Base-by-base conservation (phyloP, 2,329 filamentous ascomycete genomes). In the Cordyceps farinosa region DNA sequence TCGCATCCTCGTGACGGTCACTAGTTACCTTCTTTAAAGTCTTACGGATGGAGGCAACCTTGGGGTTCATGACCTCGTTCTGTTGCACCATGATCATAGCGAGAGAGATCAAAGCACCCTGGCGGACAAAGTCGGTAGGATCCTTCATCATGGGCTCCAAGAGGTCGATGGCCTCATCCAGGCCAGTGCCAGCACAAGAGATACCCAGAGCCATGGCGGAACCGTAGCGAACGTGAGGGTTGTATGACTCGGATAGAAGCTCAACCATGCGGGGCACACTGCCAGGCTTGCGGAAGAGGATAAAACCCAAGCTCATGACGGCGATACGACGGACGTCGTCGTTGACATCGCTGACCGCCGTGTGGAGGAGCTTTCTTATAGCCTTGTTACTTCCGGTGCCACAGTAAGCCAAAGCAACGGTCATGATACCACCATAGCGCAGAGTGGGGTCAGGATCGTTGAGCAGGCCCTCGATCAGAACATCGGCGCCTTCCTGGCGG, bases 61-160 rank as follows among this genome's bases (percentile, higher is more conserved):
- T 97, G 70, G 95, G 93, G 78, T 98, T 99, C 91, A 97, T 96
- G 34, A 90, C 89, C 78, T 99, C 95, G 71, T 98, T 99, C 76
- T 98, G 95, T 79, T 99, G 95, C n/a, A 97, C 91, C 84, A 99
- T 89, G 70, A 99, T 97, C 95, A 99, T 99, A 65, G 95, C 87
- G 64, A 98, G 83, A 3, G 95, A 87, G 70, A 99, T 98, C 67
- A 98, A 82, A 47, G 95, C 94, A 73, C 96, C 95, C 77, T 99
- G 95, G 69, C 96, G 89, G 59, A 99, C 95, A 74, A 99, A 99
- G 79, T 99, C 95, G 64, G 93, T 96, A 8, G 95, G 96, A 70
- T 99, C 95, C 82, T 98, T 99, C 82, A 97, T 93, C 95, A 99
- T 99, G 22, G 95, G 95, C 80, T 99, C 95, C 5, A 99, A 84